These are phyloP conservation scores for Coix lacrymajobi DNA, from an alignment of 176 grass and related monocot genomes.

Conservation along the genomic window DNA sequence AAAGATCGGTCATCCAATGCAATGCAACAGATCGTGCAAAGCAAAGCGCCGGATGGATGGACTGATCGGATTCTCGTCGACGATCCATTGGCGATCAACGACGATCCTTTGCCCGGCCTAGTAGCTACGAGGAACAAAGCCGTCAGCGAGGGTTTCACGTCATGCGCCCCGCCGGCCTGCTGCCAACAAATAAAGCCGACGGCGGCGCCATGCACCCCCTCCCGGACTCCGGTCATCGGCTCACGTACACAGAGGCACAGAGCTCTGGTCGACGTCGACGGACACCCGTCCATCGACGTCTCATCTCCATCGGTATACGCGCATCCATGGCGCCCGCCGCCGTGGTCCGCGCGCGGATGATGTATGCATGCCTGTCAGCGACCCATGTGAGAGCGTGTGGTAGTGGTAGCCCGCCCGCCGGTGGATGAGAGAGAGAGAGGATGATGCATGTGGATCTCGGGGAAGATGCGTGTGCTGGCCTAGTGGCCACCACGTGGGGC, in stretches of 20 bases:
- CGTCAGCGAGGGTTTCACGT: neutral
- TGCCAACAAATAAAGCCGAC: neutral
- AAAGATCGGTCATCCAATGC: neutral
- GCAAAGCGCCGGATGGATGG: neutral
- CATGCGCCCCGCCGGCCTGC: neutral
- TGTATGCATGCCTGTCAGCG: neutral
- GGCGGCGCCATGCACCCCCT: neutral
- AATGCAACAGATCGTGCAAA: neutral
- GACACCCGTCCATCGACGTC: neutral
- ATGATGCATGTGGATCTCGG: neutral
- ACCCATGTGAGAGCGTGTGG: too few relatives aligned
- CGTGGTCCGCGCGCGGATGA: neutral
- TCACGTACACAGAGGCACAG: too few relatives aligned
- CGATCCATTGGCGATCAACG: too few relatives aligned
- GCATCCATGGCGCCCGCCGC: neutral
- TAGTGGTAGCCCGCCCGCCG: neutral
- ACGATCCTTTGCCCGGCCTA: neutral
- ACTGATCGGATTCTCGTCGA: neutral
- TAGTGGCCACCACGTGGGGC: slow-evolving; percentile 8
- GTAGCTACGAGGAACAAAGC: too few relatives aligned
- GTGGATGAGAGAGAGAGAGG: neutral
- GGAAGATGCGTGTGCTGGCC: slow-evolving; percentile 25
- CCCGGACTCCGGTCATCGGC: neutral
- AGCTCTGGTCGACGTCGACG: neutral
- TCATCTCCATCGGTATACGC: neutral